Conservation (phyloP, 129 eudicot genomes). For the Helichrysum umbraculigerum region DNA sequence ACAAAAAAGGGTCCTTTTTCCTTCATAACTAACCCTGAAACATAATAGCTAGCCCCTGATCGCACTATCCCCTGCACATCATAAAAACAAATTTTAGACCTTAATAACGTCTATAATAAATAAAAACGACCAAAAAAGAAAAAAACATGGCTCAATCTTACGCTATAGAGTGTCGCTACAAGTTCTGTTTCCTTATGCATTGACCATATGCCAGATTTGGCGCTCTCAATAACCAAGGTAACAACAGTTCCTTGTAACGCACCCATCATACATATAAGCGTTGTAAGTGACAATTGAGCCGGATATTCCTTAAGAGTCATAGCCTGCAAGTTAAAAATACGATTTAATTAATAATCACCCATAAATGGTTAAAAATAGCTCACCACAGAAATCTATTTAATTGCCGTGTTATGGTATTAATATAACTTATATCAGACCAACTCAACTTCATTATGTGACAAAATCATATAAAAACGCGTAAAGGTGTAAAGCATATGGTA, state of each 20-base stretch:
- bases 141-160: slow-evolving; percentile 25
- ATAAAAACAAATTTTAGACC: not conserved
- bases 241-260: slow-evolving; percentile 53
- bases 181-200: slow-evolving; percentile 49
- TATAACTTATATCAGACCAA: not conserved
- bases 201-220: slow-evolving; percentile 55
- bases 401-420: slow-evolving; percentile 13
- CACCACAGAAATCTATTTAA: not conserved
- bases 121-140: not conserved
- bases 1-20: slow-evolving; percentile 67
- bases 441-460: slow-evolving; percentile 11
- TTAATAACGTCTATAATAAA: not conserved
- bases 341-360: not conserved
- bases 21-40: slow-evolving; percentile 56
- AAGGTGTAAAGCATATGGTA: slow-evolving; percentile 4
- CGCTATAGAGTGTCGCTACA: slow-evolving; percentile 57
- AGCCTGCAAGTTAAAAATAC: slow-evolving; percentile 39
- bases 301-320: slow-evolving; percentile 64
- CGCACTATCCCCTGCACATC: slow-evolving; percentile 55
- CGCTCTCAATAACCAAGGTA: slow-evolving; percentile 50
- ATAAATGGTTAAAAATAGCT: not conserved
- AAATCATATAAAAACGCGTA: not conserved
- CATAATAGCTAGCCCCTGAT: slow-evolving; percentile 58
- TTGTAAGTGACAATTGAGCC: slow-evolving; percentile 60
- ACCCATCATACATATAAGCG: slow-evolving; percentile 58